A percentile compares a stretch with the other conserved stretches of the same genome.
Conservation (phyloP, 2,329 filamentous ascomycete species). For the Colletotrichum abscissum region DNA sequence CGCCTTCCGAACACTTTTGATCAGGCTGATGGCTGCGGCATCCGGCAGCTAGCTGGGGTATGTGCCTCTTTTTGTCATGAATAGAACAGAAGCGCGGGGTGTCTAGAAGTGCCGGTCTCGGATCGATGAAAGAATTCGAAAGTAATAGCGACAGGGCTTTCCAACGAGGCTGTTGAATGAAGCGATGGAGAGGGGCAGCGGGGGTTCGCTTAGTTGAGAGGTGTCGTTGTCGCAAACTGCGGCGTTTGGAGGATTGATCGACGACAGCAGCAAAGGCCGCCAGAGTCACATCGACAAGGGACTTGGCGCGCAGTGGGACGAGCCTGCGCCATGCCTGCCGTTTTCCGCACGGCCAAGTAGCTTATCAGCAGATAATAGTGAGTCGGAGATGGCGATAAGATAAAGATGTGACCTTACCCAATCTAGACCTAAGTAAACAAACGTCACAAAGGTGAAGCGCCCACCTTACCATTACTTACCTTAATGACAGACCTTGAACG, state of each 20-base stretch:
- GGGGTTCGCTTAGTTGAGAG: neutral
- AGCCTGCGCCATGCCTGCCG: neutral
- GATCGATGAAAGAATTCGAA: neutral
- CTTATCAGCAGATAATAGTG: neutral
- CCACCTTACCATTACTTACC: too few species aligned
- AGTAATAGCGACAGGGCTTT: neutral
- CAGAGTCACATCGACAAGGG: neutral
- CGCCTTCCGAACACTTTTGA: neutral
- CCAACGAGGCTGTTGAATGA: neutral
- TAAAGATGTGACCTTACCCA: conserved; percentile 35
- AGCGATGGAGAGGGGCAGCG: neutral
- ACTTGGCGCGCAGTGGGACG: conserved; percentile 11
- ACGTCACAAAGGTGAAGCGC: neutral
- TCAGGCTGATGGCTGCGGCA: neutral
- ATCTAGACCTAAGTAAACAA: conserved; percentile 55
- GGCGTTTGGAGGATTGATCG: conserved; percentile 20
- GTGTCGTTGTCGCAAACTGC: conserved; percentile 15
- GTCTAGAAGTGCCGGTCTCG: neutral
- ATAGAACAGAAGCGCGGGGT: neutral
- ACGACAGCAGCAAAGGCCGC: neutral
- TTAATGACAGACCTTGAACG: neutral
- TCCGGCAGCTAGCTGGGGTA: neutral
- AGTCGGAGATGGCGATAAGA: conserved; percentile 1
- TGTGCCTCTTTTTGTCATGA: neutral
- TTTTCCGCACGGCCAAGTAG: neutral